phyloP scores from a whole-genome alignment of 352 stramenopile genomes.

The Pythium insidiosum region DNA sequence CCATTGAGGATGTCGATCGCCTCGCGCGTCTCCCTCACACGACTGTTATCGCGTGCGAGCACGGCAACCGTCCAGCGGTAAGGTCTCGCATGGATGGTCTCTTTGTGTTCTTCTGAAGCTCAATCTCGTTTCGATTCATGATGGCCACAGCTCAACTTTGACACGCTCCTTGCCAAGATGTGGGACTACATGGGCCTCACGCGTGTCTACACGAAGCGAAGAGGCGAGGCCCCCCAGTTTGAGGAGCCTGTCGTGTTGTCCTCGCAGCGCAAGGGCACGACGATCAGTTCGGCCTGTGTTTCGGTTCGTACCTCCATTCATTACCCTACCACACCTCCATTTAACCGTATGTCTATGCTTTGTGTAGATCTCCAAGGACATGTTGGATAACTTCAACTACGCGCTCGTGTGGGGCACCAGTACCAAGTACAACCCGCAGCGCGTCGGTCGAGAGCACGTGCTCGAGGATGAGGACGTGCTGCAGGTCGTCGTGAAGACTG shows the following conservation, averaged over 20 bases:
- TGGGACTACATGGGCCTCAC: conserved; percentile 89
- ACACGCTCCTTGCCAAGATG: conserved; percentile 85
- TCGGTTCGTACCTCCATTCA: conserved; percentile 38
- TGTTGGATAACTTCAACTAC: conserved; percentile 97
- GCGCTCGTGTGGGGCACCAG: conserved; percentile 96
- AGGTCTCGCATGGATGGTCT: conserved; percentile 1
- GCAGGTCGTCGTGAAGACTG: conserved; percentile 97
- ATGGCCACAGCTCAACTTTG: conserved; percentile 91
- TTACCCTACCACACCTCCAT: background rate
- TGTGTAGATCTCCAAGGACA: conserved; percentile 86
- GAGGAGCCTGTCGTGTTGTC: conserved; percentile 77
- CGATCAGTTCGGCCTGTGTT: conserved; percentile 71
- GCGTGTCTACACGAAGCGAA: conserved; percentile 85
- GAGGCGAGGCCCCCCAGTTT: conserved; percentile 74
- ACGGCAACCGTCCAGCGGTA: conserved; percentile 67
- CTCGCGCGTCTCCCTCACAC: conserved; percentile 94
- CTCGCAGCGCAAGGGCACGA: conserved; percentile 77
- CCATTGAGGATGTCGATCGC: conserved; percentile 98
- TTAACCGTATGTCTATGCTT: too few species aligned
- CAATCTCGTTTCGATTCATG: too few species aligned
- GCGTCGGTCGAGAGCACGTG: conserved; percentile 91
- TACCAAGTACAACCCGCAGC: conserved; percentile 98
- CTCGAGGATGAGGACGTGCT: conserved; percentile 98
- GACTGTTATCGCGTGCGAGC: conserved; percentile 93
- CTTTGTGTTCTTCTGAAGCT: background rate